phyloP scores from a whole-genome alignment of 1,284 basidiomycete genomes.

The Austroboletus olivaceoglutinosus region DNA sequence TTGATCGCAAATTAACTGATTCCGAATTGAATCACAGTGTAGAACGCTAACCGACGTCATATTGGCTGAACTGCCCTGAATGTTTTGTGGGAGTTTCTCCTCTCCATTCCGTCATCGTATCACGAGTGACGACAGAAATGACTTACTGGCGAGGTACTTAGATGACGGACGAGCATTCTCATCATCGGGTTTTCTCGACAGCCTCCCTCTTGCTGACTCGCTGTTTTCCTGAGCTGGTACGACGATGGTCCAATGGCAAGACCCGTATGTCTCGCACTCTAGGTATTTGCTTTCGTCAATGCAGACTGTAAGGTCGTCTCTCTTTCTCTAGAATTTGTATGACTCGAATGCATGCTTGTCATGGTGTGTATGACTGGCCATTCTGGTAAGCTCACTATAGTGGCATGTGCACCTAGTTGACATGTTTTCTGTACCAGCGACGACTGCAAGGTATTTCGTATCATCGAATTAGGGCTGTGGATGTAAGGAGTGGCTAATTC shows the following conservation, averaged over 20 bases:
- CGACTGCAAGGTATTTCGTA: constrained; percentile 12
- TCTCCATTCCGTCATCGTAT: neutral
- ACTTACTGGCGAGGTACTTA: neutral
- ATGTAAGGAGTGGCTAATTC: neutral
- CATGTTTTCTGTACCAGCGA: constrained; percentile 7
- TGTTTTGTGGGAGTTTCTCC: neutral
- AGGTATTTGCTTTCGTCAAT: constrained; percentile 14
- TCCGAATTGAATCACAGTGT: too few species aligned
- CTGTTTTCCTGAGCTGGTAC: too few species aligned
- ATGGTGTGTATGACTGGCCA: neutral
- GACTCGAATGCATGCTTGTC: constrained; percentile 1
- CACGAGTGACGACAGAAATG: neutral
- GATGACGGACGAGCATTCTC: neutral
- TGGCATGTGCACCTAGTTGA: neutral
- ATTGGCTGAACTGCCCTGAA: neutral
- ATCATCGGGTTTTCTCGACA: neutral
- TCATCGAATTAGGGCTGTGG: neutral
- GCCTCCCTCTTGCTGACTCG: neutral
- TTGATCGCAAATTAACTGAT: too few species aligned
- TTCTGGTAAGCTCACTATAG: constrained; percentile 3
- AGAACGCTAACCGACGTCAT: too few species aligned
- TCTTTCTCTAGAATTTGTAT: neutral
- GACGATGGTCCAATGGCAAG: constrained; percentile 14
- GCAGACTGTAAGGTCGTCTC: neutral
- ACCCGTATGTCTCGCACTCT: neutral